Evolutionary conservation across 2,329 filamentous ascomycete genomes (phyloP).

Genomic region (Colletotrichum somersetense): DNA sequence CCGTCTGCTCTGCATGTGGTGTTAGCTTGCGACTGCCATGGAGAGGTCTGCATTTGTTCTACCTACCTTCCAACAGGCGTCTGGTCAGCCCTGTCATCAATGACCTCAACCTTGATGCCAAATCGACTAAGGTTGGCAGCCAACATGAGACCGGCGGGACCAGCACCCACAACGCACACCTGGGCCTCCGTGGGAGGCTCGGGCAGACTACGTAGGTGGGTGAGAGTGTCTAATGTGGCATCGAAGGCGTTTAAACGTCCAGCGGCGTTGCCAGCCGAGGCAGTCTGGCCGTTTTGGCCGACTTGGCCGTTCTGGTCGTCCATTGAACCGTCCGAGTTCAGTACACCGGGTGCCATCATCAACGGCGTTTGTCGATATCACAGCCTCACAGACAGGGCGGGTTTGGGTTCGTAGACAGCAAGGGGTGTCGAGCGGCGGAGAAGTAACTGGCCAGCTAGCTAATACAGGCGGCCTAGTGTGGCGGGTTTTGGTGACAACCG

Average conservation of each 20-base stretch:
- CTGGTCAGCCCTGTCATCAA: slow-evolving; percentile 77
- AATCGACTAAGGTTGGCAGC: slow-evolving; percentile 70
- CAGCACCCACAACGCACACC: slow-evolving; percentile 67
- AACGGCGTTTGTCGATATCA: slow-evolving; percentile 29
- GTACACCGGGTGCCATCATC: slow-evolving; percentile 53
- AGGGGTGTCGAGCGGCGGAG: background rate
- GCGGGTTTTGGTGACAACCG: slow-evolving; percentile 2
- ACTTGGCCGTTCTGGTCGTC: slow-evolving; percentile 49
- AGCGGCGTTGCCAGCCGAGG: slow-evolving; percentile 25
- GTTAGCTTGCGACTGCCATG: slow-evolving; percentile 12
- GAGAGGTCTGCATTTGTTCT: slow-evolving; percentile 38
- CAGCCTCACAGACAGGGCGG: slow-evolving; percentile 26
- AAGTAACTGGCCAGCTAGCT: slow-evolving; percentile 28
- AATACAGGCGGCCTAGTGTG: slow-evolving; percentile 19
- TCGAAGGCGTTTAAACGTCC: slow-evolving; percentile 50
- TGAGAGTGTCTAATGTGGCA: slow-evolving; percentile 59
- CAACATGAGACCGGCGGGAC: slow-evolving; percentile 69
- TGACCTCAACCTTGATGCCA: slow-evolving; percentile 73
- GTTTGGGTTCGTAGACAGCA: slow-evolving; percentile 12
- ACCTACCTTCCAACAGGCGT: slow-evolving; percentile 73
- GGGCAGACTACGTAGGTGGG: slow-evolving; percentile 62
- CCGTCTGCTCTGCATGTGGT: slow-evolving; percentile 70
- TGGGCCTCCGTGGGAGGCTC: slow-evolving; percentile 60
- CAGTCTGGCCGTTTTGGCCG: slow-evolving; percentile 44
- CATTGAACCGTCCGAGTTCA: slow-evolving; percentile 50